Base-by-base conservation (phyloP, 2,329 filamentous ascomycete genomes). In the Dactylellina haptotyla region DNA sequence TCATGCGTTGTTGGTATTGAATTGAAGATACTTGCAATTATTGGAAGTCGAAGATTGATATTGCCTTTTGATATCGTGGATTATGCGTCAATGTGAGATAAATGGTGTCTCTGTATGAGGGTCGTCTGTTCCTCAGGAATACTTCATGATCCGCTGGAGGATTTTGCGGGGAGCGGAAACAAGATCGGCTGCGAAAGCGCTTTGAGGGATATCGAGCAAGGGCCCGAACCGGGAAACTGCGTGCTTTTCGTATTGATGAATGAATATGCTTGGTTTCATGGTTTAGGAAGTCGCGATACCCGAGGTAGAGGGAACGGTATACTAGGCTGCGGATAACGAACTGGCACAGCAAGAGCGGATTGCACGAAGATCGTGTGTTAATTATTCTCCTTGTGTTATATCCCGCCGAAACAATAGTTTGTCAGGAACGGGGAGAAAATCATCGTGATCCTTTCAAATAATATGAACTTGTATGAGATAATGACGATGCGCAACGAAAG, bases 41-140 rank as follows among this genome's bases (percentile, higher is more conserved):
- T 43, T 43, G 8, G 39, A 43, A 46, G 3, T n/a, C 12, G 6
- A 20, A 26, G 25, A 32, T 34, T 18, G 28, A 23, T 23, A 30
- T 14, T 2, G 48, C 28, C 26, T 30, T 6, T 28, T 10, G 5
- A 14, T 51, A 18, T 12, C 26, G 28, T 16, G 26, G 48, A 26
- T 18, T 32, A 28, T 10, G 10, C 3, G 2, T 45, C 14, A 10
- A 10, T 3, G 18, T n/a, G 37, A 5, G 37, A 41, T 10, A 41
- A 25, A 8, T 28, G 37, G 23, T 65, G 61, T 57, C 51, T 66
- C 12, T 43, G 4, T 32, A 9, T 43, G 62, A 37, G n/a, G 28
- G 28, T 66, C 30, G 51, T 48, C 46, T 50, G 23, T 56, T 18
- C 37, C 18, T 56, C 39, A 51, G 43, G 28, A 50, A 50, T 37